Evolutionary conservation across 192 early-diverging fungal species (phyloP), one percentile per base, ranked within the genome.

Genomic region (Coemansia sp.): DNA sequence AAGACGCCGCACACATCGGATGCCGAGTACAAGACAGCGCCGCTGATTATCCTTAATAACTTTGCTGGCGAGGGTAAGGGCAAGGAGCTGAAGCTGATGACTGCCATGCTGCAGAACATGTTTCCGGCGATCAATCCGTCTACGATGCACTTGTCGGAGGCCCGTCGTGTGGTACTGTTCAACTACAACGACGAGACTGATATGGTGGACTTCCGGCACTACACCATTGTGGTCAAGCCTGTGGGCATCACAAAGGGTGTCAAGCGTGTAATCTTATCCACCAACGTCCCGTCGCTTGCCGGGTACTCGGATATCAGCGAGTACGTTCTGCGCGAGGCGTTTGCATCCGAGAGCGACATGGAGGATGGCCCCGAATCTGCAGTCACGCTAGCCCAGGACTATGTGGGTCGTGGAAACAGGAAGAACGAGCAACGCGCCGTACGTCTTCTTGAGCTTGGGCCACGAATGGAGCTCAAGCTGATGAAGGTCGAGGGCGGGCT

Each of bases 91-190:
- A 94, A 96, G 80, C 84, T 99, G 48, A 92, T 98, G 90, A 90
- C 90, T 3, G 92, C 93, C 11, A 91, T 96, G 87, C 91, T 99
- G 65, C 97, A 98, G 67, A 97, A 96, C 76, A 88, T 99, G 90
- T 96, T 97, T 71, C 96, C 97, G 1, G 80, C 97, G 1, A 97
- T 99, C 68, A 94, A 96, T 78, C 92, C 97, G 21, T 87, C 92
- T 68, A 93, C 94, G 86, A 96, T 99, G 93, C 91, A 90, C 83
- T 77, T 98, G 42, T 69, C 91, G 0, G 91, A 97, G 15, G 95
- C 95, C 15, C 86, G 93, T 11, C 91, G 97, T 56, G 92, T 99
- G 5, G 87, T 99, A 47, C 81, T 99, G 56, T 92, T 96, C 66
- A 95, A 94, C 81, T 92, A 92, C 69, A 93, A 97, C 78, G 75